Evolutionary conservation across 2,329 filamentous ascomycete genomes (phyloP).

Genomic region (Diplodia mutila): DNA sequence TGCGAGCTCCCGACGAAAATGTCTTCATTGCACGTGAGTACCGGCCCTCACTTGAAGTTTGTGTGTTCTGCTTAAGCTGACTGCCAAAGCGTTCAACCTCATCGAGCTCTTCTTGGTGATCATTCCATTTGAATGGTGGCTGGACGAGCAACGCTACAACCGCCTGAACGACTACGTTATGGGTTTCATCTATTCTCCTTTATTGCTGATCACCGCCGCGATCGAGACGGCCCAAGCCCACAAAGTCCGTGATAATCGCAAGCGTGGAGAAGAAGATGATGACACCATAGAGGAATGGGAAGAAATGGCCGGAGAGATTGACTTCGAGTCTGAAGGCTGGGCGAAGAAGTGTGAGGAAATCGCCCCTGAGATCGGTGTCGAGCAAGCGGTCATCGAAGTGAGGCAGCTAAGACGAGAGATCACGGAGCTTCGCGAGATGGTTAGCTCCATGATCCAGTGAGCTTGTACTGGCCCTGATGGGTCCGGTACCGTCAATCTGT

Average conservation of each 20-base stretch:
- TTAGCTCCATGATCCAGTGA: conserved; percentile 41
- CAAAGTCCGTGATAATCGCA: conserved; percentile 72
- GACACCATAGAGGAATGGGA: conserved; percentile 93
- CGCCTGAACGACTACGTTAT: conserved; percentile 87
- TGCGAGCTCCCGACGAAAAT: conserved; percentile 95
- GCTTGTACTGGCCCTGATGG: neutral
- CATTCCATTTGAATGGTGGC: conserved; percentile 93
- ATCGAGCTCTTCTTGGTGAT: conserved; percentile 82
- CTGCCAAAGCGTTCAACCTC: conserved; percentile 71
- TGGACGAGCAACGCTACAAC: conserved; percentile 73
- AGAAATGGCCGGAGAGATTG: conserved; percentile 70
- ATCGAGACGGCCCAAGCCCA: conserved; percentile 53
- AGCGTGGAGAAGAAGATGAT: conserved; percentile 84
- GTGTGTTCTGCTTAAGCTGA: neutral
- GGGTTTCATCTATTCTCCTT: conserved; percentile 80
- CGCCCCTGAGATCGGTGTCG: conserved; percentile 80
- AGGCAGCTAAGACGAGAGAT: conserved; percentile 50
- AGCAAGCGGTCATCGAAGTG: conserved; percentile 72
- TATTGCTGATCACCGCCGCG: conserved; percentile 77
- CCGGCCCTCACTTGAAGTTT: conserved; percentile 38
- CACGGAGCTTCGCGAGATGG: conserved; percentile 58
- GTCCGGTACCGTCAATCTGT: neutral
- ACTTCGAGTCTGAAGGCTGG: conserved; percentile 87
- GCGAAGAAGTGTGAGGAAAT: conserved; percentile 74
- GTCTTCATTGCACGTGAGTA: conserved; percentile 79